Base-by-base conservation (phyloP, 495 filamentous ascomycete species). In the Xylona heveae region DNA sequence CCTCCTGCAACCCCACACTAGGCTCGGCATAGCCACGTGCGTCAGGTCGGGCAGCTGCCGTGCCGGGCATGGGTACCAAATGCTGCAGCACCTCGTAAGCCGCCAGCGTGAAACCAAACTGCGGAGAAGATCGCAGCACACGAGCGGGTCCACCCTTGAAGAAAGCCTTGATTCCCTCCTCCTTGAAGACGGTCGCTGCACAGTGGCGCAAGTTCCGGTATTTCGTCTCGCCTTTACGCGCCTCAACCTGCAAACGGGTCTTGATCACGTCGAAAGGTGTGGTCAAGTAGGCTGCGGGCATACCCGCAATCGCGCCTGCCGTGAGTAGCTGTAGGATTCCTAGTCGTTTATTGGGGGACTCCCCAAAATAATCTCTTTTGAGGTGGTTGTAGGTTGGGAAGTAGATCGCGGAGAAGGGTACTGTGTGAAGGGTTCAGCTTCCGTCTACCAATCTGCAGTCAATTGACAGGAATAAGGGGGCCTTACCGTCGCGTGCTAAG, bases 211-310 rank as follows among this genome's bases (percentile, higher is more conserved):
- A 61, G 18, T 73, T 71, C 13, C 67, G 80, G 61, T 97, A 97
- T 22, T 58, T 57, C 7, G 73, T 71, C 38, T 97, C 90, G 31
- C 88, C 88, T 57, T 94, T 94, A 34, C 88, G 72, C 6, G 88
- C 84, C 50, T 97, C 88, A 35, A 97, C 88, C 47, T 97, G 88
- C 35, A 97, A 61, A 48, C 88, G 77, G 5, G 88, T 97, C 61
- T 97, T 97, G 70, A 97, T 94, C 38, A 97, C 88, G 48, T 97
- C 88, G 57, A 78, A 94, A 3, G 88, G 88, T 3, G 88, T 97
- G 15, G 88, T 97, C 35, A 97, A 62, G 55, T 97, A 97, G 4
- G 88, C 88, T 2, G 88, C 84, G 9, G 88, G 88, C 90, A 97
- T 97, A 58, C 88, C 88, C 30, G 88, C 88, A 28, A 95, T 91